Percentiles rank a stretch among this genome's conserved stretches.
Conservation (phyloP, 805 yeast species). For the Blastobotrys attinorum region DNA sequence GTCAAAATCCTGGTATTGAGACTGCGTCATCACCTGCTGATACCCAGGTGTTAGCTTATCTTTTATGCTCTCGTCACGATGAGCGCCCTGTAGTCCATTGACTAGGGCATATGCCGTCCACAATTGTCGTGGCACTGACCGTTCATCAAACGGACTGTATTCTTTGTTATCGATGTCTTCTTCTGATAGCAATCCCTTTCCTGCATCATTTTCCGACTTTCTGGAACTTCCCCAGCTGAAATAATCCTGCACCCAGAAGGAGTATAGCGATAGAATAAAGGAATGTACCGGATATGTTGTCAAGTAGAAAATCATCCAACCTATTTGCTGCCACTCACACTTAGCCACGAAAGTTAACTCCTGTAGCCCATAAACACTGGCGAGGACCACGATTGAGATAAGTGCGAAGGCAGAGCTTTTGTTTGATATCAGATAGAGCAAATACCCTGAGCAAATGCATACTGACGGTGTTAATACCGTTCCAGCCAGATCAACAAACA, state of each 20-base stretch:
- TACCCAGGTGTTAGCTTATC: too few species aligned
- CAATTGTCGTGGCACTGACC: conserved; percentile 41
- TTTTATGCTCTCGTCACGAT: conserved; percentile 21
- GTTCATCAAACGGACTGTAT: conserved; percentile 45
- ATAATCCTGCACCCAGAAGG: conserved; percentile 60
- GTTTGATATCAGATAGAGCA: conserved; percentile 42
- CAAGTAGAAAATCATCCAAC: conserved; percentile 51
- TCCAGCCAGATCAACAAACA: conserved; percentile 49
- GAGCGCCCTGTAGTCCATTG: conserved; percentile 26
- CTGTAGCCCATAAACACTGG: conserved; percentile 50
- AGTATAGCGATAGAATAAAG: conserved; percentile 49
- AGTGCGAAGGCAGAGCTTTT: conserved; percentile 42
- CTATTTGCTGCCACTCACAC: conserved; percentile 38
- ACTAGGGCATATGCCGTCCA: conserved; percentile 47
- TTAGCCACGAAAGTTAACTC: conserved; percentile 44
- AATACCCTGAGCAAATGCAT: conserved; percentile 44
- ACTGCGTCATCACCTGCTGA: too few species aligned
- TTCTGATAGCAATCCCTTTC: conserved; percentile 20
- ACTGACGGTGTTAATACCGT: conserved; percentile 55
- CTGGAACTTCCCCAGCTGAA: conserved; percentile 63
- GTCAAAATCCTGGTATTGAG: too few species aligned
- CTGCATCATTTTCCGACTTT: conserved; percentile 45
- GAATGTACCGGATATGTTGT: conserved; percentile 56
- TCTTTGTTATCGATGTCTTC: conserved; percentile 22
- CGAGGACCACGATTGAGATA: conserved; percentile 50